Conservation (phyloP, 1,284 basidiomycete species). For the Heterobasidion occidentale region DNA sequence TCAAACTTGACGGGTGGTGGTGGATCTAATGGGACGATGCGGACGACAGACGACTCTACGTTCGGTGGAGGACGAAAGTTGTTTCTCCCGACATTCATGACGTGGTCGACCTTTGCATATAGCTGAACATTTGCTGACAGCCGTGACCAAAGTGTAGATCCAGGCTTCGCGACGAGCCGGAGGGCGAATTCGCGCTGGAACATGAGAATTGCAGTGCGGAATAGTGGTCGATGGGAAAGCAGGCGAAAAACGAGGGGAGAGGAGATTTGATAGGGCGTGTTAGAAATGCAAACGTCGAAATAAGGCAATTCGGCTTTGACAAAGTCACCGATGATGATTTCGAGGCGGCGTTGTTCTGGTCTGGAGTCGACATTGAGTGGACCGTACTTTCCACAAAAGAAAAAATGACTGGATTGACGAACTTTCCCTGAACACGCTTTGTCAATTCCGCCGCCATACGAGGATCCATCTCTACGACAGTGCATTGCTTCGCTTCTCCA, state of each 20-base stretch:
- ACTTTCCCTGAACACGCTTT: constrained; percentile 98
- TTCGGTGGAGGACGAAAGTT: constrained; percentile 96
- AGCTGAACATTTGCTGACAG: constrained; percentile 96
- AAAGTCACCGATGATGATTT: constrained; percentile 94
- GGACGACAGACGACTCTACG: constrained; percentile 90
- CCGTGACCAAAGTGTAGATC: constrained; percentile 87
- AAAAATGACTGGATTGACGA: too few species aligned
- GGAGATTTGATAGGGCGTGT: constrained; percentile 99
- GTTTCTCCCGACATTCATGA: constrained; percentile 95
- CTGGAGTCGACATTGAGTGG: constrained; percentile 30
- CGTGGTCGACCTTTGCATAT: constrained; percentile 90
- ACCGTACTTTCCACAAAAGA: background rate
- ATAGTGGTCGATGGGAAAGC: constrained; percentile 91
- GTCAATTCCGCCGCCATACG: constrained; percentile 97
- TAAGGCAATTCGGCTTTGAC: constrained; percentile 96
- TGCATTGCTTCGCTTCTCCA: constrained; percentile 92
- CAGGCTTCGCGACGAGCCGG: constrained; percentile 84
- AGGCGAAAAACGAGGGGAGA: constrained; percentile 97
- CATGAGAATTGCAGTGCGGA: constrained; percentile 96
- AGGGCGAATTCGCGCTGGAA: constrained; percentile 98
- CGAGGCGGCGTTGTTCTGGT: constrained; percentile 91
- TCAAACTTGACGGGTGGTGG: constrained; percentile 95
- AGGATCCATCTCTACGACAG: constrained; percentile 97
- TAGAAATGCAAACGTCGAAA: constrained; percentile 98
- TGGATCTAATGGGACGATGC: constrained; percentile 89